Conservation (phyloP, 2,329 filamentous ascomycete genomes). For the Chrysoporthe puriensis region DNA sequence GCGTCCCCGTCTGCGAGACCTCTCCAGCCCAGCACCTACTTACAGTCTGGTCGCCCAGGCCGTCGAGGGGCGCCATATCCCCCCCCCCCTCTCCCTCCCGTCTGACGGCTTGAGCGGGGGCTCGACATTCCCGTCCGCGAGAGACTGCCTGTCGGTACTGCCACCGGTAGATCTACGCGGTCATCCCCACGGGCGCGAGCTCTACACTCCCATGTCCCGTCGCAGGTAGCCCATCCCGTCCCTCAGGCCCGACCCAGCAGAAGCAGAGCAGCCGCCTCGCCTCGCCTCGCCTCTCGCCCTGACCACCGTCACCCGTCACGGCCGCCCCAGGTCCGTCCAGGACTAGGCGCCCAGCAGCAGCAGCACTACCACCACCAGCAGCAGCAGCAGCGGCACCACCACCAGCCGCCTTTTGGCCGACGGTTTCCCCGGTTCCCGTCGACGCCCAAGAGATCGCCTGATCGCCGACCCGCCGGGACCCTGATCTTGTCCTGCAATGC, state of each 20-base stretch:
- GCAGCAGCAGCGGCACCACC: no score
- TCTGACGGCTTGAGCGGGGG: not conserved
- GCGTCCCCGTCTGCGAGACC: not conserved
- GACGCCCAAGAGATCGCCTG: conserved; percentile 1
- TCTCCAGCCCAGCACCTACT: not conserved
- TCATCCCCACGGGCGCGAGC: not conserved
- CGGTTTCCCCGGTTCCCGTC: conserved; percentile 6
- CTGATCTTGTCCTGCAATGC: conserved; percentile 23
- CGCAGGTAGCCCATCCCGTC: not conserved
- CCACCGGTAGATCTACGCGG: not conserved
- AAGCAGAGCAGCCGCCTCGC: not conserved
- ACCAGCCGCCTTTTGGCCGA: not conserved
- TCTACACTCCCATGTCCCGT: not conserved
- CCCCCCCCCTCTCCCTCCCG: not conserved
- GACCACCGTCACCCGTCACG: not conserved
- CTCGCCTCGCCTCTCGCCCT: not conserved
- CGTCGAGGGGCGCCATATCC: not conserved
- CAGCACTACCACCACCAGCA: no score
- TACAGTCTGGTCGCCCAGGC: no score
- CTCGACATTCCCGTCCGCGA: not conserved
- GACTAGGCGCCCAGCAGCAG: not conserved
- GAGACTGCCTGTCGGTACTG: not conserved
- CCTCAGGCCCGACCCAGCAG: conserved; percentile 2
- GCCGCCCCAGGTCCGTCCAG: not conserved
- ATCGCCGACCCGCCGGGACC: conserved; percentile 4